These are phyloP conservation scores for Ostreobium quekettii DNA, from an alignment of 139 green algal species.

Conservation along the genomic window DNA sequence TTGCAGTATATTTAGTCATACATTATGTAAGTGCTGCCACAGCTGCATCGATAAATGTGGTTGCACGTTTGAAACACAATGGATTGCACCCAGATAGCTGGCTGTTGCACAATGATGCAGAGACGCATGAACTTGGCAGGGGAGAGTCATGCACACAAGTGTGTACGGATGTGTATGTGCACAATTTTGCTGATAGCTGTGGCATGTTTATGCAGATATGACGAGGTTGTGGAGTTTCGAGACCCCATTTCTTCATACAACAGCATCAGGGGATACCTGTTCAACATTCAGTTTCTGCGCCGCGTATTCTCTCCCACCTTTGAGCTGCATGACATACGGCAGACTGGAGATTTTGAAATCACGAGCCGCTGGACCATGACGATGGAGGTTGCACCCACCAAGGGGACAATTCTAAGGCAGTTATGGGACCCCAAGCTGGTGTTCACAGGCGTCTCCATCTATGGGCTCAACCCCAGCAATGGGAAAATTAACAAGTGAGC, in stretches of 20 bases:
- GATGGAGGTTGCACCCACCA: conserved; percentile 29
- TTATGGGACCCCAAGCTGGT: conserved; percentile 15
- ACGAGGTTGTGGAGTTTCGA: conserved; percentile 20
- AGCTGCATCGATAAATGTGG: conserved; percentile 33
- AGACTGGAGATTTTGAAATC: conserved; percentile 48
- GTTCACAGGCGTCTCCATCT: conserved; percentile 22
- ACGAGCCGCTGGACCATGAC: conserved; percentile 59
- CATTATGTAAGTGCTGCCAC: too few relatives aligned
- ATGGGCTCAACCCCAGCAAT: conserved; percentile 18
- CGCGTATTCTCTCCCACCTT: conserved; percentile 61
- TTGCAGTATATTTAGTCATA: too few relatives aligned
- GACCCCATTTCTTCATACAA: conserved; percentile 49
- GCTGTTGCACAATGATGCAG: neutral
- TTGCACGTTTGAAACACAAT: conserved; percentile 14
- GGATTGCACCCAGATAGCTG: conserved; percentile 18
- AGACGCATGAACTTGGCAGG: neutral
- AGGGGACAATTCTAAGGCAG: neutral
- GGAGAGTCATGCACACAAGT: conserved; percentile 15
- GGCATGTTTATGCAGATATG: conserved; percentile 23
- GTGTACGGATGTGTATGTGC: too few relatives aligned
- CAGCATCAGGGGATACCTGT: conserved; percentile 54
- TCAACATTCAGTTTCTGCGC: conserved; percentile 71
- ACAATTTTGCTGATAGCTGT: neutral
- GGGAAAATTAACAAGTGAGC: conserved; percentile 18
- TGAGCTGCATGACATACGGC: conserved; percentile 49